phyloP scores from a whole-genome alignment of 2,329 filamentous ascomycete species.

The Ceratocystis destructans region DNA sequence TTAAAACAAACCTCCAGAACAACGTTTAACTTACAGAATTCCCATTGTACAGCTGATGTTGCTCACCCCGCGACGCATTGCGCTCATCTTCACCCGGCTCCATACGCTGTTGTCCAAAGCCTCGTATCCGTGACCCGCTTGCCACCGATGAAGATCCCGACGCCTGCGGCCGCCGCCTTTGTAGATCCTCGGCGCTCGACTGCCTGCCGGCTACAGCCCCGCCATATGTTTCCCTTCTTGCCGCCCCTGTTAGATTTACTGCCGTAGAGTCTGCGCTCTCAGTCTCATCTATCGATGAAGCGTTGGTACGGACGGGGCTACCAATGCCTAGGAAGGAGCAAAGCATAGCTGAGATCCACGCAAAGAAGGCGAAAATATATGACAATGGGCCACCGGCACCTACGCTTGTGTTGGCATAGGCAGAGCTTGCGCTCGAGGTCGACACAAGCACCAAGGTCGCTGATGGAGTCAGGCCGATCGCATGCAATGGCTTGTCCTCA shows the following conservation, averaged over 20 bases:
- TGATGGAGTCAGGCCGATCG: constrained; percentile 61
- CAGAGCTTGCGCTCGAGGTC: constrained; percentile 35
- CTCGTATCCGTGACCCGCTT: constrained; percentile 20
- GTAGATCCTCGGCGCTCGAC: constrained; percentile 6
- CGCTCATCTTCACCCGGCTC: background rate
- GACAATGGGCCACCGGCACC: constrained; percentile 22
- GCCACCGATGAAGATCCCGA: background rate
- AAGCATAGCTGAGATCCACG: constrained; percentile 25
- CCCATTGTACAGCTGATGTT: constrained; percentile 75
- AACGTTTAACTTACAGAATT: constrained; percentile 54
- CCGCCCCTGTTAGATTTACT: background rate
- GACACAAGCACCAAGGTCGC: constrained; percentile 74
- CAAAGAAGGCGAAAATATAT: constrained; percentile 26
- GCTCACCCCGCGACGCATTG: constrained; percentile 40
- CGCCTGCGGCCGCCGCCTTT: constrained; percentile 13
- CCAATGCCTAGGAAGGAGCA: constrained; percentile 8
- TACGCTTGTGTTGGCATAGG: constrained; percentile 26
- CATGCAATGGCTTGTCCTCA: constrained; percentile 52
- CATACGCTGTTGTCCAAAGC: constrained; percentile 18
- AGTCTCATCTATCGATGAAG: background rate
- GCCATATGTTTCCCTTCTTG: constrained; percentile 17
- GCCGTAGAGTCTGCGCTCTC: background rate
- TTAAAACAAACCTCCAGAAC: background rate
- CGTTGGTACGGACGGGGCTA: background rate
- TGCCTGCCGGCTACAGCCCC: background rate